Evolutionary conservation across 768 basidiomycete species (phyloP).

Genomic region (Serendipita sp.): DNA sequence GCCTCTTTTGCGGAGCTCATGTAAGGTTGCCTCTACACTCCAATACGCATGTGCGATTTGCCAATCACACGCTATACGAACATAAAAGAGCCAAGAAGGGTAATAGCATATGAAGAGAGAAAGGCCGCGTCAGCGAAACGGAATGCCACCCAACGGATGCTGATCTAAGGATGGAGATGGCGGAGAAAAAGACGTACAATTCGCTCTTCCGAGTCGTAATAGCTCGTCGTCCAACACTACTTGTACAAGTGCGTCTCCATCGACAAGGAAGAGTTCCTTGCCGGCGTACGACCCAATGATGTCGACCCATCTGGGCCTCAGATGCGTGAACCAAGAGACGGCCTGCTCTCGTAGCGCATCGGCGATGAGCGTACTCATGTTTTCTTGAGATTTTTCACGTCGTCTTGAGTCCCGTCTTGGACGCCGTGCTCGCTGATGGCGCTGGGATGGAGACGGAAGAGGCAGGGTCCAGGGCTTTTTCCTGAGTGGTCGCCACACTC

Average conservation of each 20-base stretch:
- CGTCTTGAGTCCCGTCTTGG: too few species aligned
- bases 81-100: neutral
- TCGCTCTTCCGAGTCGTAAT: slow-evolving; percentile 35
- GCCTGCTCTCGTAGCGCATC: neutral
- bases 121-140: too few species aligned
- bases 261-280: slow-evolving; percentile 44
- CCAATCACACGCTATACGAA: slow-evolving; percentile 30
- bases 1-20: slow-evolving; percentile 31
- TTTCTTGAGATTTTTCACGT: neutral
- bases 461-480: neutral
- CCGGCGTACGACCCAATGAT: slow-evolving; percentile 57
- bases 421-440: too few species aligned
- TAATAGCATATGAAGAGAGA: too few species aligned
- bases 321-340: neutral
- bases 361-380: neutral
- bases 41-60: slow-evolving; percentile 48
- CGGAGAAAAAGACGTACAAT: slow-evolving; percentile 21
- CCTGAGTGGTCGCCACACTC: neutral
- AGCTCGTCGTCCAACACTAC: slow-evolving; percentile 41
- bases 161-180: neutral
- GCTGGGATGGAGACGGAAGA: neutral
- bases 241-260: slow-evolving; percentile 49
- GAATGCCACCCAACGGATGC: neutral
- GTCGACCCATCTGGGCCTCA: slow-evolving; percentile 40
- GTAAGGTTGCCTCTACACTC: slow-evolving; percentile 34